Conservation (phyloP, 2,329 filamentous ascomycete species). For the Aspergillus costaricaensis region DNA sequence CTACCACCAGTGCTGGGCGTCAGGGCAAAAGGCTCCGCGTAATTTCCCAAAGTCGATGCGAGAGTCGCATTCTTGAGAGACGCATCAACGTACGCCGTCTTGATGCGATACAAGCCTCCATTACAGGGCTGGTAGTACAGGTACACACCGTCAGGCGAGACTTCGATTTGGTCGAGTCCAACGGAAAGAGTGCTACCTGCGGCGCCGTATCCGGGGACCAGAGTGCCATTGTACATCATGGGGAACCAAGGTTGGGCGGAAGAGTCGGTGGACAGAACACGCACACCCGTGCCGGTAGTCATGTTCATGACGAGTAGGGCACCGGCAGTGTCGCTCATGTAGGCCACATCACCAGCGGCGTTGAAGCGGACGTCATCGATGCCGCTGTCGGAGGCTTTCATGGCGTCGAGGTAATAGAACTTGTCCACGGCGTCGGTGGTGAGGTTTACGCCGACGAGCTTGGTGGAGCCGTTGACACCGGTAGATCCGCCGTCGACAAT, state of each 20-base stretch:
- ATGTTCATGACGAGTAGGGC: slow-evolving; percentile 3
- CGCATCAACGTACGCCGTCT: slow-evolving; percentile 29
- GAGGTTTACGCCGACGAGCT: slow-evolving; percentile 2
- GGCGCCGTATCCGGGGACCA: neutral
- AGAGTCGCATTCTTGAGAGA: slow-evolving; percentile 24
- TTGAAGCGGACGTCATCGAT: slow-evolving; percentile 4
- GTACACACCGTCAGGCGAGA: slow-evolving; percentile 40
- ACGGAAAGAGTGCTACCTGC: slow-evolving; percentile 4
- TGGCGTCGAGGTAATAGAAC: slow-evolving; percentile 1
- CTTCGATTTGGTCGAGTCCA: slow-evolving; percentile 37
- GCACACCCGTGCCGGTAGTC: slow-evolving; percentile 4
- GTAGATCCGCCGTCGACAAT: slow-evolving; percentile 1
- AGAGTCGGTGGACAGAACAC: neutral
- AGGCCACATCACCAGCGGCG: neutral
- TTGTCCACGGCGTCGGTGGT: slow-evolving; percentile 6
- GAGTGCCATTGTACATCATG: slow-evolving; percentile 5
- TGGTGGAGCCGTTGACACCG: neutral
- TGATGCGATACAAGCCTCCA: slow-evolving; percentile 39
- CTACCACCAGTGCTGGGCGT: slow-evolving; percentile 42
- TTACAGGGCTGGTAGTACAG: slow-evolving; percentile 41
- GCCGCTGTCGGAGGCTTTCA: neutral
- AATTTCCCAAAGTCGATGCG: slow-evolving; percentile 19
- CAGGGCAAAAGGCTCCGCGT: slow-evolving; percentile 29
- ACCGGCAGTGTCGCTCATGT: slow-evolving; percentile 3
- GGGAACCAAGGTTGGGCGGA: slow-evolving; percentile 2